A percentile compares a stretch with the other conserved stretches of the same genome.
These are phyloP conservation scores for Vaccinium myrtillus DNA, from an alignment of 148 eudicot genomes.

Conservation along the genomic window DNA sequence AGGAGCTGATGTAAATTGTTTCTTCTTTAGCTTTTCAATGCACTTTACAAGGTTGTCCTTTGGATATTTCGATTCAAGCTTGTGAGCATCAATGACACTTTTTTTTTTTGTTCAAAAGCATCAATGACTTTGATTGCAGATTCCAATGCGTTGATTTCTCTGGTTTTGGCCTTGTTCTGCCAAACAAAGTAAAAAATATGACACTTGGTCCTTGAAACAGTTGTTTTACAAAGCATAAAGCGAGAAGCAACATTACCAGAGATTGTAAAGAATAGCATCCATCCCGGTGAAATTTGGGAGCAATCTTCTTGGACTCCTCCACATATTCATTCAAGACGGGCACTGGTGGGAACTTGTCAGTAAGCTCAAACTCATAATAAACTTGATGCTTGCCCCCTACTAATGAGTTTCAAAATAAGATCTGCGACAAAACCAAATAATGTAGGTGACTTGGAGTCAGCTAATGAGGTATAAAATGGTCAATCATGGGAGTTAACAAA, in stretches of 20 bases:
- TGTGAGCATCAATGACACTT: slow-evolving; percentile 28
- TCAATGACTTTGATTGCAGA: slow-evolving; percentile 33
- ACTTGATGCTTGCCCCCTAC: slow-evolving; percentile 36
- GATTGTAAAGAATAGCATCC: slow-evolving; percentile 21
- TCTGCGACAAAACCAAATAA: slow-evolving; percentile 21
- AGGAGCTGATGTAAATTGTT: slow-evolving; percentile 19
- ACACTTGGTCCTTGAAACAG: neutral
- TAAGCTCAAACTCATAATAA: slow-evolving; percentile 32
- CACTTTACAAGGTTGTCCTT: slow-evolving; percentile 27
- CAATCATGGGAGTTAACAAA: too few species aligned
- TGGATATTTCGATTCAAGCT: slow-evolving; percentile 35
- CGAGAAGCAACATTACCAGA: slow-evolving; percentile 20
- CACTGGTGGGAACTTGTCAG: slow-evolving; percentile 42
- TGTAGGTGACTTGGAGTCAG: neutral
- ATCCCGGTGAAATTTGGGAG: slow-evolving; percentile 21
- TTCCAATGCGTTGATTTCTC: slow-evolving; percentile 35
- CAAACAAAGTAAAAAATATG: neutral
- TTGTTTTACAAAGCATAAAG: neutral
- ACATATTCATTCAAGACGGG: slow-evolving; percentile 33
- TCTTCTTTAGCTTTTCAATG: slow-evolving; percentile 34
- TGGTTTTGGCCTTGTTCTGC: slow-evolving; percentile 32
- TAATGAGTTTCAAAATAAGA: slow-evolving; percentile 27
- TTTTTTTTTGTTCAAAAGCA: slow-evolving; percentile 9
- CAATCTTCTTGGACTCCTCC: slow-evolving; percentile 24
- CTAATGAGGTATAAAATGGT: neutral